Base-by-base conservation (phyloP, 2,329 filamentous ascomycete genomes). In the Venturia asperata region DNA sequence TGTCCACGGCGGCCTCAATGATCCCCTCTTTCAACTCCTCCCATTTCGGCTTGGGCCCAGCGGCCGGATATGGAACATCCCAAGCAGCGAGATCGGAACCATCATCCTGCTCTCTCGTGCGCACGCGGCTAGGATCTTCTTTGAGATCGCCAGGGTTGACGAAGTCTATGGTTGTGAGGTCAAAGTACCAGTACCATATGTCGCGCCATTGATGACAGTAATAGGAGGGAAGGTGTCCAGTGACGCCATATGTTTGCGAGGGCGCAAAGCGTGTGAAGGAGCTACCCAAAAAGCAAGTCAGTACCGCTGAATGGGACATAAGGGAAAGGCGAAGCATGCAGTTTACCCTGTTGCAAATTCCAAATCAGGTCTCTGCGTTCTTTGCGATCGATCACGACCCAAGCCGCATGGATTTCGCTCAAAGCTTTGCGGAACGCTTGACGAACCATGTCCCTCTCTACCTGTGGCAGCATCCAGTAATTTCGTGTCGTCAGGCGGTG, bases 1-100 rank as follows among this genome's bases (percentile, higher is more conserved):
- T 91, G 80, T 97, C 93, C 70, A 85, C 87, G 71, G 97, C 97
- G 69, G 91, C 92, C 73, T 90, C 86, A 58, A 97, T 93, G 13
- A 37, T n/a, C 30, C 52, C 52, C 13, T 37, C 49, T 24, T 10
- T n/a, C 49, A 30, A 24, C 11, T 34, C 27, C 30, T 37, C 27
- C 27, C 52, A 58, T 5, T 19, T 37, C 17, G 52, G 52, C 30
- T 15, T n/a, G 15, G 17, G 30, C 17, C 27, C 52, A 21, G 24
- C 21, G 37, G 52, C 52, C 52, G 30, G 52, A n/a, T 58, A 58
- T 15, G 52, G 52, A 37, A 58, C 37, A 10, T 58, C 19, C 52
- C 52, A 58, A 4, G 27, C 30, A 34, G 52, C 52, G 13, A 58
- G 13, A n/a, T 37, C 27, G 19, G 52, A 58, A 9, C 52, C 52